phyloP scores from a whole-genome alignment of 2,329 filamentous ascomycete species.

The Sporothrix protearum region DNA sequence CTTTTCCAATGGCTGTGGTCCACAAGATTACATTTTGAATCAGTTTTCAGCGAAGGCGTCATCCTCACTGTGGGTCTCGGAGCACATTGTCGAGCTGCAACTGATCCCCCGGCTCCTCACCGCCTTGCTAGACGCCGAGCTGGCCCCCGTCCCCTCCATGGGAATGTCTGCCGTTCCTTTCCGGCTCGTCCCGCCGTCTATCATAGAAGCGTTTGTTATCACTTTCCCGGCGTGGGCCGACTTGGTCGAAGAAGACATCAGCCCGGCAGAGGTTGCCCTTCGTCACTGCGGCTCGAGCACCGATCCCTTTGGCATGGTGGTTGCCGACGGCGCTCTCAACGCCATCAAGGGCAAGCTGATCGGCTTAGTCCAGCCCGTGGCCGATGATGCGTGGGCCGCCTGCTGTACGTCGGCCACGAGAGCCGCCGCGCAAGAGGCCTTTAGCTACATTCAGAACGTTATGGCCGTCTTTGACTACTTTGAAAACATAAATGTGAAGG shows the following conservation, averaged over 20 bases:
- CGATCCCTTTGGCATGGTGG: background rate
- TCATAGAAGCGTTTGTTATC: background rate
- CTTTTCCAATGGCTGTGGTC: background rate
- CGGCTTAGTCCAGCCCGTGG: background rate
- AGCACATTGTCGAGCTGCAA: background rate
- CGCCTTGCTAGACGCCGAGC: background rate
- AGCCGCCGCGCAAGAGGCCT: background rate
- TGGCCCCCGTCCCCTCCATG: background rate
- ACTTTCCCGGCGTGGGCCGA: background rate
- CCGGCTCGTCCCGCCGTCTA: background rate
- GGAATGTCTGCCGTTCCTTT: background rate
- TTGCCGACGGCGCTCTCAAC: background rate
- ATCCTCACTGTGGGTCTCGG: background rate
- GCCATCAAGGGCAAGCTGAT: background rate
- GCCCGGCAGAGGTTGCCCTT: background rate
- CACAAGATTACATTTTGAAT: background rate
- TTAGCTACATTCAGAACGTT: background rate
- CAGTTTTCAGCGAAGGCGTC: background rate
- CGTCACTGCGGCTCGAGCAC: background rate
- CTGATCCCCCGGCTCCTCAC: background rate
- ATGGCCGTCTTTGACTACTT: background rate
- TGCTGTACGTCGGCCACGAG: background rate
- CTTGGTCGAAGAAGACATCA: background rate
- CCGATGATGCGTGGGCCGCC: background rate
- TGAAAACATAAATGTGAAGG: background rate